Base-by-base conservation (phyloP, 176 grass and related monocot species). In the Zizania latifolia region DNA sequence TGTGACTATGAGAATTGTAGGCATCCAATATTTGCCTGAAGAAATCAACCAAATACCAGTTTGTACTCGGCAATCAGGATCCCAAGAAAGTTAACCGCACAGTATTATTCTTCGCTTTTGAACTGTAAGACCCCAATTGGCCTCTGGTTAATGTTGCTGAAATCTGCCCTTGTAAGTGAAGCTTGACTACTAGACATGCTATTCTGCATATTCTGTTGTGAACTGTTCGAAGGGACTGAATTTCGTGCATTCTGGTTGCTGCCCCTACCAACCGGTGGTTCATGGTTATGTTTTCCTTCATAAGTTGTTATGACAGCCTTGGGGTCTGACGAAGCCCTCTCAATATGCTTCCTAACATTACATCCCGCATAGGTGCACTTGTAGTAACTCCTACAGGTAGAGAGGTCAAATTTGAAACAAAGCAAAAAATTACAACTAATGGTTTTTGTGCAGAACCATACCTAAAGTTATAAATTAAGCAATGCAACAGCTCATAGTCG, bases 251-350 rank as follows among this genome's bases (percentile, higher is more conserved):
- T 90, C 26, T 90, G 82, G 58, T 84, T 85, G 68, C 53, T 77
- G 26, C 78, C 84, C 48, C 89, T 84, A 77, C 88, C 86, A 82
- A 90, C 92, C 0, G 89, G 92, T 66, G 90, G 76, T 84, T 96
- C 89, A 85, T 96, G 92, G 80, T 96, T 89, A 82, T 96, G 92
- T 78, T 96, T 96, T 46, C 92, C 89, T 76, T 96, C 92, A 59
- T 96, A 96, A 32, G 89, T 89, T 45, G 92, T 96, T 79, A 96
- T 85, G 24, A 92, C 92, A 72, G 92, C 92, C 87, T 87, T 96
- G 7, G 89, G 92, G 40, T 96, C 92, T 26, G 86, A 85, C 0
- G 92, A 92, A 45, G 92, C 89, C 41, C 92, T 84, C 66, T 96
- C 92, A 19, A 96, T 96, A 77, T 96, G 92, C 75, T 96, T 96